These are phyloP conservation scores for Lunasporangiospora selenospora DNA, from an alignment of 192 early-diverging fungal species.

Conservation along the genomic window DNA sequence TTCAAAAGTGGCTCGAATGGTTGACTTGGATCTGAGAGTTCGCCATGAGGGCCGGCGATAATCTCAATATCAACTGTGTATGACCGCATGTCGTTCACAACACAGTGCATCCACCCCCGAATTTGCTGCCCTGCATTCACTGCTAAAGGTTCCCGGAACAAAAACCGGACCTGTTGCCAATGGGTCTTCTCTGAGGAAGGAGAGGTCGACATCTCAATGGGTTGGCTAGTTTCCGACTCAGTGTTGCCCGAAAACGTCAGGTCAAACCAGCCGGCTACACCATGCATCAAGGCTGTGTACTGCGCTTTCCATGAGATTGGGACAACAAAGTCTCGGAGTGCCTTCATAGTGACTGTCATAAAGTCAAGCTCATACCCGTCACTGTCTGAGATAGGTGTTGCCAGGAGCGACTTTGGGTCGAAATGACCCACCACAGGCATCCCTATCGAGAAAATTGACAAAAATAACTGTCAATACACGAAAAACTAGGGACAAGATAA, in stretches of 20 bases:
- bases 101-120: constrained; percentile 84
- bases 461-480: constrained; percentile 1
- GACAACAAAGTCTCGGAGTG: constrained; percentile 85
- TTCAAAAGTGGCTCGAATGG: constrained; percentile 44
- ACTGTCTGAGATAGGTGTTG: constrained; percentile 60
- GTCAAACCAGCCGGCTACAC: constrained; percentile 98
- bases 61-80: constrained; percentile 88
- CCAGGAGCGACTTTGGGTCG: constrained; percentile 80
- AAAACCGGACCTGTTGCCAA: constrained; percentile 97
- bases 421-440: constrained; percentile 96
- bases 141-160: constrained; percentile 93
- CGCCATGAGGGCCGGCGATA: constrained; percentile 54
- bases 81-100: constrained; percentile 89
- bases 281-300: constrained; percentile 93
- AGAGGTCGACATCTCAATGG: constrained; percentile 83
- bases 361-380: constrained; percentile 82
- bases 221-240: constrained; percentile 54
- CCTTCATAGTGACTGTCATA: constrained; percentile 74
- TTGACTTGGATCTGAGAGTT: constrained; percentile 57
- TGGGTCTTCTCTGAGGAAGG: constrained; percentile 91
- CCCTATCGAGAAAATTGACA: constrained; percentile 43
- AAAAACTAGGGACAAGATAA: background rate
- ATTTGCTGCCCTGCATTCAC: constrained; percentile 91
- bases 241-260: constrained; percentile 75
- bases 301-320: constrained; percentile 81